These are phyloP conservation scores for Emergomyces africanus DNA, from an alignment of 2,329 filamentous ascomycete genomes.

Conservation along the genomic window DNA sequence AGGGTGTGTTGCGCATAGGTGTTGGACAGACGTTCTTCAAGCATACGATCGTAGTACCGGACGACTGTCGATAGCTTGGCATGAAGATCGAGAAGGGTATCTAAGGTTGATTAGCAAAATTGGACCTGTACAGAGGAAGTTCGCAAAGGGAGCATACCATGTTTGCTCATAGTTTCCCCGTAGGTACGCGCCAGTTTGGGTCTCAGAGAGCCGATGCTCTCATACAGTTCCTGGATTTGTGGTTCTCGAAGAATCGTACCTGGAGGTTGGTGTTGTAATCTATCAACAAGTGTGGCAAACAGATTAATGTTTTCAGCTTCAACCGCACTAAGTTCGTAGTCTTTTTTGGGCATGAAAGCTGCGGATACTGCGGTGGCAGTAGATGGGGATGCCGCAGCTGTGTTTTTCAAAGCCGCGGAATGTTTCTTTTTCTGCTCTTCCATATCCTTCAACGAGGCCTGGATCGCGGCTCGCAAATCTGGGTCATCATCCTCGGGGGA, in stretches of 20 bases:
- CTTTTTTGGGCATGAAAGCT: constrained; percentile 60
- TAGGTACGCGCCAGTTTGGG: constrained; percentile 93
- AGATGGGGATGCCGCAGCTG: constrained; percentile 45
- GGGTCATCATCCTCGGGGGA: constrained; percentile 68
- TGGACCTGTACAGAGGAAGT: not conserved
- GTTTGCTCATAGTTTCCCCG: constrained; percentile 99
- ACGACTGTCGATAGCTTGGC: constrained; percentile 93
- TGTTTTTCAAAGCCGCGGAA: constrained; percentile 68
- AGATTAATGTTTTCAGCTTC: constrained; percentile 97
- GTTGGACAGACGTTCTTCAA: constrained; percentile 86
- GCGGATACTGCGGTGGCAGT: constrained; percentile 36
- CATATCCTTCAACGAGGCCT: constrained; percentile 90
- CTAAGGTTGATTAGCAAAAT: constrained; percentile 33
- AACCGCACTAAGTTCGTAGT: constrained; percentile 85
- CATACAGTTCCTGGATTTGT: constrained; percentile 95
- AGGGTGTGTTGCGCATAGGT: constrained; percentile 76
- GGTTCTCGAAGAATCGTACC: constrained; percentile 94
- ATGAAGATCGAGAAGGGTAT: constrained; percentile 86
- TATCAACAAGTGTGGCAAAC: constrained; percentile 85
- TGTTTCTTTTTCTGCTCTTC: constrained; percentile 95
- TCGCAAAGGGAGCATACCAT: constrained; percentile 48
- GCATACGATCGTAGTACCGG: constrained; percentile 94
- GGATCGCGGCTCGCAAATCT: constrained; percentile 88
- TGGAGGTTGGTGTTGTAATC: constrained; percentile 85
- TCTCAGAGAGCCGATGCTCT: constrained; percentile 84